A percentile compares a stretch with the other conserved stretches of the same genome.
Conservation (phyloP, 352 stramenopile species). For the Globisporangium perplexum region DNA sequence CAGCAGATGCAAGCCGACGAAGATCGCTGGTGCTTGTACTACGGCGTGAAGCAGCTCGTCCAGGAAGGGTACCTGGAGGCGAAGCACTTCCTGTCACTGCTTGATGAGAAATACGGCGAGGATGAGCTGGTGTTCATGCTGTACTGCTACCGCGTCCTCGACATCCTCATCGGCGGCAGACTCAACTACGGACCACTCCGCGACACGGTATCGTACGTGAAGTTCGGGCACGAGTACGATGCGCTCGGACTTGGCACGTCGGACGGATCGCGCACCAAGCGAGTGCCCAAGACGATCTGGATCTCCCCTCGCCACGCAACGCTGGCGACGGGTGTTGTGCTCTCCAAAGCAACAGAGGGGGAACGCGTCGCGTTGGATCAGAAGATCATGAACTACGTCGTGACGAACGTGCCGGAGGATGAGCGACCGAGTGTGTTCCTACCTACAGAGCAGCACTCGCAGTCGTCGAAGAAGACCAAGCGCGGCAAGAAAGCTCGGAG, state of each 20-base stretch:
- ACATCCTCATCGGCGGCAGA: constrained; percentile 52
- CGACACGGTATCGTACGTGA: constrained; percentile 45
- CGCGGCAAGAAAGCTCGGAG: background rate
- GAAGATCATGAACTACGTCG: constrained; percentile 59
- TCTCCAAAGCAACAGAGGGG: constrained; percentile 61
- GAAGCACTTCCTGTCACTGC: constrained; percentile 87
- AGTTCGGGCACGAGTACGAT: constrained; percentile 48
- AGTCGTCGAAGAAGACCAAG: constrained; percentile 7
- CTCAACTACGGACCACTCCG: constrained; percentile 65
- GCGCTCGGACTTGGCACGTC: constrained; percentile 13
- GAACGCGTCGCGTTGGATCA: constrained; percentile 53
- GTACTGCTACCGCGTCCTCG: constrained; percentile 83
- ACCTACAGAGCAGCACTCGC: constrained; percentile 16
- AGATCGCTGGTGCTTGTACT: constrained; percentile 92
- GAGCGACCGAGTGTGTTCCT: constrained; percentile 48
- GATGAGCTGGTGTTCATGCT: constrained; percentile 89
- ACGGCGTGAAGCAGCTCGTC: constrained; percentile 84
- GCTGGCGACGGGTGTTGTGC: constrained; percentile 62
- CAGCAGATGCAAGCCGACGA: constrained; percentile 71
- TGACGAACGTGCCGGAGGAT: constrained; percentile 53
- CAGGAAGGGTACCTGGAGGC: constrained; percentile 85
- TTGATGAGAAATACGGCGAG: constrained; percentile 92
- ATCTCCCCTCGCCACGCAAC: constrained; percentile 75
- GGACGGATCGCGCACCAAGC: background rate
- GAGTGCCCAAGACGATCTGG: constrained; percentile 72